Percentiles rank a stretch among this genome's conserved stretches.
These are phyloP conservation scores for Cryphonectria parasitica DNA, from an alignment of 2,329 filamentous ascomycete species.

Conservation along the genomic window DNA sequence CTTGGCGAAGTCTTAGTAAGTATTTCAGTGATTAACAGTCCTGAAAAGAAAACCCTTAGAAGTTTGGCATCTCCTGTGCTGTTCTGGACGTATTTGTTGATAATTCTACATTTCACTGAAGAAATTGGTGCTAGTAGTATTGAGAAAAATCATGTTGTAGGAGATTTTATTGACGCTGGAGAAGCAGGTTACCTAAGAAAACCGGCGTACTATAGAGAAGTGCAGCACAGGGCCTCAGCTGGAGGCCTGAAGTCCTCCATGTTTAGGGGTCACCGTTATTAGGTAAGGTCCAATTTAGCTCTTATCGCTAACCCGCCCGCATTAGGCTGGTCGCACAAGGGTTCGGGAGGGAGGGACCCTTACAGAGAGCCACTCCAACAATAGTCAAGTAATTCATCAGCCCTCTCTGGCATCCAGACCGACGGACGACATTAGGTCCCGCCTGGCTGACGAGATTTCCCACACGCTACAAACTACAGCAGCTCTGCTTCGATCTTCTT, in stretches of 20 bases:
- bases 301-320: constrained; percentile 1
- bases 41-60: neutral
- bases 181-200: too few species aligned
- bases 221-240: neutral
- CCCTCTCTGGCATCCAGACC: neutral
- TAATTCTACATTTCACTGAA: too few species aligned
- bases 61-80: neutral
- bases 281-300: neutral
- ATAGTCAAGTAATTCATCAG: neutral
- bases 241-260: neutral
- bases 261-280: neutral
- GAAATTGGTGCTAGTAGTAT: too few species aligned
- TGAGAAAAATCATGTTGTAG: too few species aligned
- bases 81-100: too few species aligned
- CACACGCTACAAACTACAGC: constrained; percentile 1
- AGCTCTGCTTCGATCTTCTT: neutral
- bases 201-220: too few species aligned
- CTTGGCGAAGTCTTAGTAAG: neutral
- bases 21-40: neutral
- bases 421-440: neutral
- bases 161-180: too few species aligned
- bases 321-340: neutral
- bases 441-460: constrained; percentile 6
- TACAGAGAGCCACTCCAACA: neutral
- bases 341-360: neutral